phyloP scores from a whole-genome alignment of 176 grass and related monocot species.

The Oryza australiensis region DNA sequence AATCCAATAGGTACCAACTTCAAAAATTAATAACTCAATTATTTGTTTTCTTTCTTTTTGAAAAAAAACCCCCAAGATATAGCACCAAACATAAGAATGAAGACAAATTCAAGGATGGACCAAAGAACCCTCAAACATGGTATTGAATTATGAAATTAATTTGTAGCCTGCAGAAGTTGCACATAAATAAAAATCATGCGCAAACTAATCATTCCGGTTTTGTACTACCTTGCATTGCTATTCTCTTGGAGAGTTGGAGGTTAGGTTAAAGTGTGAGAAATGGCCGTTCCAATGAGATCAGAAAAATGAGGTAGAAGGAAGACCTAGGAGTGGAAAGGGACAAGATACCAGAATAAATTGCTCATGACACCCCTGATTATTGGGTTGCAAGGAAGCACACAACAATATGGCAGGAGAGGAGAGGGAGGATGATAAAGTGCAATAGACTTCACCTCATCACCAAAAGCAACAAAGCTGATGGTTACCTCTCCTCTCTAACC shows the following conservation, averaged over 20 bases:
- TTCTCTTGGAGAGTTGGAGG: conserved; percentile 1
- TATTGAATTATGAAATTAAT: not conserved
- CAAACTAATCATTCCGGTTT: not conserved
- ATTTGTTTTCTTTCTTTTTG: not conserved
- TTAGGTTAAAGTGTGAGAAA: conserved; percentile 44
- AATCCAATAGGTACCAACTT: not conserved
- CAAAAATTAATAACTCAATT: not conserved
- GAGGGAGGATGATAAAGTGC: conserved; percentile 29
- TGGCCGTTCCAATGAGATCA: conserved; percentile 25
- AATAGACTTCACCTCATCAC: conserved; percentile 50
- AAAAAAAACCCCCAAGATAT: conserved; percentile 16
- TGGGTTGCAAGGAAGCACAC: conserved; percentile 45
- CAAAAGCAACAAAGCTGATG: conserved; percentile 60
- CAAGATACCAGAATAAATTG: conserved; percentile 59
- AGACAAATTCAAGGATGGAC: not conserved
- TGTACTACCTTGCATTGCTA: conserved; percentile 26
- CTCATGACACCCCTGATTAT: conserved; percentile 47
- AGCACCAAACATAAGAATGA: conserved; percentile 14
- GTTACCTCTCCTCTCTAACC: conserved; percentile 41
- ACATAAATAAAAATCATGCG: not conserved
- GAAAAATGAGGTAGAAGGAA: conserved; percentile 37
- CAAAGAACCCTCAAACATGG: not conserved
- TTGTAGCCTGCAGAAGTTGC: not conserved
- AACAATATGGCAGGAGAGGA: conserved; percentile 23
- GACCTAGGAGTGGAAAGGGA: conserved; percentile 61